Base-by-base conservation (phyloP, 1,139 yeast genomes). In the Pichia sp. region DNA sequence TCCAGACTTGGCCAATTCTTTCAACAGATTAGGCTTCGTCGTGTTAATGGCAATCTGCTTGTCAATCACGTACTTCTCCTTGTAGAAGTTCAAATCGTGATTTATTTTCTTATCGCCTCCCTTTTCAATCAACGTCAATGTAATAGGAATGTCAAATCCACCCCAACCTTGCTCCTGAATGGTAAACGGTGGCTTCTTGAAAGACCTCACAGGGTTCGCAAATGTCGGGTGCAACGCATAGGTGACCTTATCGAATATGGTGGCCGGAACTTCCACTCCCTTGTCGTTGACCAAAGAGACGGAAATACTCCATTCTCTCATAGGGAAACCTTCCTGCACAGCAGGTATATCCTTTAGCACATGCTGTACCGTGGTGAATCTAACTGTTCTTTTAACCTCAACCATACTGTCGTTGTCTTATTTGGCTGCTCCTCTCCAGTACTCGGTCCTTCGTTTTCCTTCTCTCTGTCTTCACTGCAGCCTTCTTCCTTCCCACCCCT, bases 81-180 rank as follows among this genome's bases (percentile, higher is more conserved):
- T 81, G 61, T 81, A 75, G 70, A 93, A 93, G 71, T 90, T 90
- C 68, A 93, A 82, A 72, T 93, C 98, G 70, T 93, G 98, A 66
- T 81, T 82, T 59, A 93, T 72, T 67, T 88, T 87, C 61, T 88
- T 79, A 69, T 90, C 97, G 49, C 97, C 97, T 53, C 86, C 87
- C 66, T 87, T 87, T 57, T 95, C 98, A 38, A 87, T 79, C 56
- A 88, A 76, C 62, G 86, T 88, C 56, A 90, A 76, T 19, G 88
- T 79, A 61, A 93, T 85, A 50, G 89, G 90, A 67, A 93, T 80
- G 68, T 92, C 97, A 67, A 92, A 92, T 64, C 93, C 99, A 67
- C 99, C 99, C 99, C 99, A 93, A 50, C 99, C 99, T 74, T 90
- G 87, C 71, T 93, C 99, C 68, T 85, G 89, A 54, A 93, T 86